Conservation (phyloP, 306 rosid genomes). For the Casuarina equisetifolia region DNA sequence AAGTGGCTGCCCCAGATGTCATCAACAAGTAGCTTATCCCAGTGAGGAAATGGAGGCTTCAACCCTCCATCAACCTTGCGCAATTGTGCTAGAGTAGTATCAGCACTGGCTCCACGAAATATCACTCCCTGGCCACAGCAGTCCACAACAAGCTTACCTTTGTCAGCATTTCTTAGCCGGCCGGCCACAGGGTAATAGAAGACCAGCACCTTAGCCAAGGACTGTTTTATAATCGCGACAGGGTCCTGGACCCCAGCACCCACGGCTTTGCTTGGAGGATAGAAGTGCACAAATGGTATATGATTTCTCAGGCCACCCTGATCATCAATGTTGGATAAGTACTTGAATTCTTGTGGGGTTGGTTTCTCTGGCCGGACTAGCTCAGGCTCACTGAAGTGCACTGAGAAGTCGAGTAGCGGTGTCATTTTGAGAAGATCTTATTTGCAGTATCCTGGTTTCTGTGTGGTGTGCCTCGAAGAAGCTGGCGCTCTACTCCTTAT, state of each 20-base stretch:
- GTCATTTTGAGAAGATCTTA: constrained; percentile 4
- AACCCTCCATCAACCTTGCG: constrained; percentile 8
- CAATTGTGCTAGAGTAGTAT: constrained; percentile 7
- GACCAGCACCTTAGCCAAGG: constrained; percentile 20
- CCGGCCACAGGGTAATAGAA: constrained; percentile 29
- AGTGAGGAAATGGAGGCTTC: constrained; percentile 28
- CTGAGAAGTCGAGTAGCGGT: constrained; percentile 7
- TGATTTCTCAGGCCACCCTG: constrained; percentile 33
- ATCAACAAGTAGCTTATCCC: constrained; percentile 27
- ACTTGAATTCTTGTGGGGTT: constrained; percentile 13
- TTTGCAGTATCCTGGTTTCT: not conserved
- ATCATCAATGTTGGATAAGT: constrained; percentile 33
- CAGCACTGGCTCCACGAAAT: constrained; percentile 24
- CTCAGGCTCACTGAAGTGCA: constrained; percentile 10
- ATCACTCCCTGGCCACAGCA: constrained; percentile 26
- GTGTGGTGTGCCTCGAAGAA: not conserved
- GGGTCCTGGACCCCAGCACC: not conserved
- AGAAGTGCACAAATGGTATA: constrained; percentile 31
- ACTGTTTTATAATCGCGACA: constrained; percentile 9
- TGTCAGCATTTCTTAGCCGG: constrained; percentile 5
- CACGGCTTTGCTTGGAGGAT: constrained; percentile 7
- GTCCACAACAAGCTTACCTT: constrained; percentile 33
- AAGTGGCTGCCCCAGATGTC: constrained; percentile 24
- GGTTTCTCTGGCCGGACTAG: constrained; percentile 21
- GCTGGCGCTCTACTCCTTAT: not conserved